A percentile compares a stretch with the other conserved stretches of the same genome.
These are phyloP conservation scores for Cryptococcus hybrid DNA, from an alignment of 1,284 basidiomycete species.

Conservation along the genomic window DNA sequence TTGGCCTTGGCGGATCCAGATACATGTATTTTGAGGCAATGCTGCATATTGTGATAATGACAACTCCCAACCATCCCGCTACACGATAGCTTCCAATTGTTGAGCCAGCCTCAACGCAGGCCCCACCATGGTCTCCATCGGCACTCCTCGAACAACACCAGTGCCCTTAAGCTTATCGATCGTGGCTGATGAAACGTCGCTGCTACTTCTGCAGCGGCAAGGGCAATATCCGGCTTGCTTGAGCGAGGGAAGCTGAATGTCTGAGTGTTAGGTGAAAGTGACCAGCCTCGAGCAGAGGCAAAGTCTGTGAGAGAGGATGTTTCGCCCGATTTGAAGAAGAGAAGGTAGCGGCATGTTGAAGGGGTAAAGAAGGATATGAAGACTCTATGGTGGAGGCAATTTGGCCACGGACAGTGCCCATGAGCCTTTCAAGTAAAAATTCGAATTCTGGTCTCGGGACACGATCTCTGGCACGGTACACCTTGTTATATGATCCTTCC, in stretches of 20 bases:
- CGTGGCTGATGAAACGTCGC: slow-evolving; percentile 7
- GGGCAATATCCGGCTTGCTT: slow-evolving; percentile 22
- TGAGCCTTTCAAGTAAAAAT: slow-evolving; percentile 46
- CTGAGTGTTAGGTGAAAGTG: slow-evolving; percentile 41
- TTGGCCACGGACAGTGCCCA: slow-evolving; percentile 47
- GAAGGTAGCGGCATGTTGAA: slow-evolving; percentile 44
- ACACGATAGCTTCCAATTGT: slow-evolving; percentile 50
- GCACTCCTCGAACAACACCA: slow-evolving; percentile 35
- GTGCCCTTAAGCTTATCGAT: slow-evolving; percentile 21
- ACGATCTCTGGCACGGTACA: slow-evolving; percentile 90
- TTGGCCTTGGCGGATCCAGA: too few species aligned
- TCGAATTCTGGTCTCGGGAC: slow-evolving; percentile 53
- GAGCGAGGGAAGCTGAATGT: slow-evolving; percentile 41
- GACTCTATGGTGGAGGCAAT: slow-evolving; percentile 51
- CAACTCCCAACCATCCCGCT: slow-evolving; percentile 1
- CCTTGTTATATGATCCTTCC: slow-evolving; percentile 98
- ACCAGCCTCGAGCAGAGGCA: slow-evolving; percentile 44
- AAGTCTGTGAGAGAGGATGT: slow-evolving; percentile 37
- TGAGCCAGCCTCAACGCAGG: slow-evolving; percentile 46
- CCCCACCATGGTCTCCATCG: slow-evolving; percentile 46
- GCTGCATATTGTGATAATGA: too few species aligned
- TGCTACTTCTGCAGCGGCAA: slow-evolving; percentile 15
- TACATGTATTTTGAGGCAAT: too few species aligned
- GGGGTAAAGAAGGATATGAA: slow-evolving; percentile 47
- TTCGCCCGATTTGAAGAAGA: slow-evolving; percentile 49